These are phyloP conservation scores for Grifola frondosa DNA, from an alignment of 1,284 basidiomycete species.

Conservation along the genomic window DNA sequence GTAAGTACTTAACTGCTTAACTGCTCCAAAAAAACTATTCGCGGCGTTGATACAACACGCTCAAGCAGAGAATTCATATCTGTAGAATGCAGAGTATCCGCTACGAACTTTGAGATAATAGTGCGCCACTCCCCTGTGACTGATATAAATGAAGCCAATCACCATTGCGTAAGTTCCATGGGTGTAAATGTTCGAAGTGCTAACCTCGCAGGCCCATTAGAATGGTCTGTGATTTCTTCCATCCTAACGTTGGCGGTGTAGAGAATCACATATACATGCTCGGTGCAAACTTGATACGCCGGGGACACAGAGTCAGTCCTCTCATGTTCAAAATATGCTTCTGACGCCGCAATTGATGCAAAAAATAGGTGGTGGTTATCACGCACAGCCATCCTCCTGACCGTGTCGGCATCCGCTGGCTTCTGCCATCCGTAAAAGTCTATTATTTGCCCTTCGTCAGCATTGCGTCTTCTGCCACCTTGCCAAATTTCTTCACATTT, in stretches of 20 bases:
- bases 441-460: slow-evolving; percentile 92
- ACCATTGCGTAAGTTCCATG: slow-evolving; percentile 22
- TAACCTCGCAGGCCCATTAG: too few species aligned
- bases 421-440: slow-evolving; percentile 85
- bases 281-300: slow-evolving; percentile 76
- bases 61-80: too few species aligned
- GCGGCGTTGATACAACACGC: too few species aligned
- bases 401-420: slow-evolving; percentile 87
- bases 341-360: neutral
- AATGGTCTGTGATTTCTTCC: slow-evolving; percentile 98
- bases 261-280: slow-evolving; percentile 97
- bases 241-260: slow-evolving; percentile 92
- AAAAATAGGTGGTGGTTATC: slow-evolving; percentile 82
- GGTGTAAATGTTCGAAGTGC: too few species aligned
- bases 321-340: neutral
- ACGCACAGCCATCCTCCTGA: slow-evolving; percentile 89
- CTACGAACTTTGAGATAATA: too few species aligned
- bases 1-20: too few species aligned
- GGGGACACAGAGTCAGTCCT: slow-evolving; percentile 77
- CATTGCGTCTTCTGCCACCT: slow-evolving; percentile 86
- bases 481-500: slow-evolving; percentile 93
- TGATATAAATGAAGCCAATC: too few species aligned
- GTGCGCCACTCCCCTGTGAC: too few species aligned
- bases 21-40: too few species aligned
- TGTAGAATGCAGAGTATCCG: too few species aligned